Conservation (phyloP, 441 rosid species). For the Sinapis alba region DNA sequence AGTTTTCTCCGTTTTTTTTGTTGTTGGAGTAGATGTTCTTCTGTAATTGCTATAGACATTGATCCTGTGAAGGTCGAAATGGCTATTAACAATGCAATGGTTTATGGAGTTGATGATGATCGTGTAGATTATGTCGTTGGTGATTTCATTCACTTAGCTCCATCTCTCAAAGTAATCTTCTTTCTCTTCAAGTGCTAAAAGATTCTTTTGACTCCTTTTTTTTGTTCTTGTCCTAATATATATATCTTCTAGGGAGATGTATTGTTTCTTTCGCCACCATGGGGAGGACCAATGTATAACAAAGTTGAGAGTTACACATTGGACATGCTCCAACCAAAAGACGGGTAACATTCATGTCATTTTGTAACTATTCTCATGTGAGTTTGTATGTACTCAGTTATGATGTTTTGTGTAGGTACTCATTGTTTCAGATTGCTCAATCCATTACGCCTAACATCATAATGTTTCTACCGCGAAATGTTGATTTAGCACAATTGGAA, state of each 20-base stretch:
- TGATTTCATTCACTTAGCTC: background rate
- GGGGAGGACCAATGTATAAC: slow-evolving; percentile 3
- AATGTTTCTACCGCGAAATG: background rate
- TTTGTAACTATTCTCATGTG: background rate
- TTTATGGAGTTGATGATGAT: background rate
- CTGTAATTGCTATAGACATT: background rate
- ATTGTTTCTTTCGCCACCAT: background rate
- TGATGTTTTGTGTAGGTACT: background rate
- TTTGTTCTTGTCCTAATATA: background rate
- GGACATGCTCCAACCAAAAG: background rate
- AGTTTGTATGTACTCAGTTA: background rate
- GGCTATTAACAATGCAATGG: background rate
- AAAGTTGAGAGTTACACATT: background rate
- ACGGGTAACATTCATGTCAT: background rate
- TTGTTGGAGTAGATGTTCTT: background rate
- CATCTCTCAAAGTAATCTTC: background rate
- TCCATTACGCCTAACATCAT: background rate
- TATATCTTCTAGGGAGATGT: background rate
- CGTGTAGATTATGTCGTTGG: background rate
- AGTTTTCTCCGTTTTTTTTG: background rate
- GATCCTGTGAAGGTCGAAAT: background rate
- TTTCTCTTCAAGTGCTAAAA: background rate
- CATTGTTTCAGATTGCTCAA: background rate
- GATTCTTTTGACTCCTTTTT: background rate
- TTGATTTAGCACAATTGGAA: background rate